phyloP scores from a whole-genome alignment of 441 rosid genomes.

The Gossypium gossypioides region DNA sequence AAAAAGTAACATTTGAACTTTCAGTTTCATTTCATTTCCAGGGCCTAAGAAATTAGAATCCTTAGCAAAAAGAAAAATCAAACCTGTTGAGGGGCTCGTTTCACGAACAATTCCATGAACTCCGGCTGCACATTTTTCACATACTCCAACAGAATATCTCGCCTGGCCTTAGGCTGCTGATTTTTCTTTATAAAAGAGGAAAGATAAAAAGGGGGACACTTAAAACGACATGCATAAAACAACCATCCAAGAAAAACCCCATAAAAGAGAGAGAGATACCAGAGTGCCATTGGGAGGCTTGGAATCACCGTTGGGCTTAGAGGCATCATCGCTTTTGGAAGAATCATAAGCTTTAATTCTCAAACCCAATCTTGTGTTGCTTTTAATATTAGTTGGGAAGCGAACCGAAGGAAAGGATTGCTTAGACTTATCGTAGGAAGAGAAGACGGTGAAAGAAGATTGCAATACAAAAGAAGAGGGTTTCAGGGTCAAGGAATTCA shows the following conservation, averaged over 20 bases:
- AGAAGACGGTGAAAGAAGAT: slow-evolving; percentile 23
- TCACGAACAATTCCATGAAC: slow-evolving; percentile 83
- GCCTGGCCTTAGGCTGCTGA: slow-evolving; percentile 54
- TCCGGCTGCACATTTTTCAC: slow-evolving; percentile 92
- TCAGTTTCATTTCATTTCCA: slow-evolving; percentile 1
- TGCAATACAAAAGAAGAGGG: slow-evolving; percentile 27
- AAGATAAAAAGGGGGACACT: slow-evolving; percentile 1
- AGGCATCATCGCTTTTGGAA: slow-evolving; percentile 31
- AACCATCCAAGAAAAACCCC: neutral
- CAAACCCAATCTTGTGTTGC: slow-evolving; percentile 22
- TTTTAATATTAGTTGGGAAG: slow-evolving; percentile 29
- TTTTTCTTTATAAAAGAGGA: neutral
- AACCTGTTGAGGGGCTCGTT: slow-evolving; percentile 86
- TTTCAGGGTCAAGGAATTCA: slow-evolving; percentile 44
- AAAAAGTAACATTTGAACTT: neutral
- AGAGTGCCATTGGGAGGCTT: slow-evolving; percentile 51
- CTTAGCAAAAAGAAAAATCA: slow-evolving; percentile 10
- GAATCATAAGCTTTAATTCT: slow-evolving; percentile 58
- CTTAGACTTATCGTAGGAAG: slow-evolving; percentile 23
- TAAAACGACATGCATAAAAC: slow-evolving; percentile 15
- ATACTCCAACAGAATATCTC: slow-evolving; percentile 80
- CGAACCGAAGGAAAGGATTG: slow-evolving; percentile 23
- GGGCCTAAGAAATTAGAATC: neutral
- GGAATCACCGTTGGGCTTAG: slow-evolving; percentile 43
- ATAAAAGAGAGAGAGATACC: slow-evolving; percentile 29